A percentile compares a stretch with the other conserved stretches of the same genome.
phyloP scores from a whole-genome alignment of 306 rosid genomes.

The Vigna hirtella region DNA sequence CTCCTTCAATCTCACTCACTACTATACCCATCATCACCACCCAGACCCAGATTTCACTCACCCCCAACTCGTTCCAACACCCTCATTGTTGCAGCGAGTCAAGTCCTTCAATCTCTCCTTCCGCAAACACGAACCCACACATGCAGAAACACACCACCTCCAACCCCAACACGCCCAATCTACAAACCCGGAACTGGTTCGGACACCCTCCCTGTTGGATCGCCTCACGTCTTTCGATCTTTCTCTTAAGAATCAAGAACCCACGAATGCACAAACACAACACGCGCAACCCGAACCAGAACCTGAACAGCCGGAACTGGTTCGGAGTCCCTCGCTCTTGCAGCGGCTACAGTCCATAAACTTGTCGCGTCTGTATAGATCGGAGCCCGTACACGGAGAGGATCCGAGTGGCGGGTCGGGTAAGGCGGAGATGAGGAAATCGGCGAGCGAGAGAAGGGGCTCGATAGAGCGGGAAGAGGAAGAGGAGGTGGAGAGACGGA shows the following conservation, averaged over 20 bases:
- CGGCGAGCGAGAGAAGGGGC: slow-evolving; percentile 34
- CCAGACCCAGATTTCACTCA: slow-evolving; percentile 30
- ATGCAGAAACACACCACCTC: neutral
- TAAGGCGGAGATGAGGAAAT: slow-evolving; percentile 52
- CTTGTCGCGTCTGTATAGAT: slow-evolving; percentile 43
- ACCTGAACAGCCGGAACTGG: slow-evolving; percentile 9
- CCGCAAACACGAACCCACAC: neutral
- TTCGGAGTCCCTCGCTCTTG: slow-evolving; percentile 55
- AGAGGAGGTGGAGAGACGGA: slow-evolving; percentile 43
- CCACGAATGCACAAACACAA: slow-evolving; percentile 7
- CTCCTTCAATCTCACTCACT: slow-evolving; percentile 40
- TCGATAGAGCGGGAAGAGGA: slow-evolving; percentile 5
- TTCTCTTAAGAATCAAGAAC: slow-evolving; percentile 36
- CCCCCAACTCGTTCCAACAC: neutral
- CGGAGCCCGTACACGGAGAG: slow-evolving; percentile 35
- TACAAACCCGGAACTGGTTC: neutral
- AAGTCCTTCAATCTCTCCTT: slow-evolving; percentile 43
- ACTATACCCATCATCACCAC: neutral
- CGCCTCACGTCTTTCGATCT: slow-evolving; percentile 61
- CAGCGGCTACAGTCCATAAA: slow-evolving; percentile 58
- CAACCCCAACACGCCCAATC: slow-evolving; percentile 19
- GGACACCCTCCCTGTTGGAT: slow-evolving; percentile 53
- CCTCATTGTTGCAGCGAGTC: slow-evolving; percentile 39
- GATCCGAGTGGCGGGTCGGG: neutral
- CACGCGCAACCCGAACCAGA: slow-evolving; percentile 25